A percentile compares a stretch with the other conserved stretches of the same genome.
Evolutionary conservation across 2,329 filamentous ascomycete species (phyloP).

Genomic region (Plenodomus lindquistii): DNA sequence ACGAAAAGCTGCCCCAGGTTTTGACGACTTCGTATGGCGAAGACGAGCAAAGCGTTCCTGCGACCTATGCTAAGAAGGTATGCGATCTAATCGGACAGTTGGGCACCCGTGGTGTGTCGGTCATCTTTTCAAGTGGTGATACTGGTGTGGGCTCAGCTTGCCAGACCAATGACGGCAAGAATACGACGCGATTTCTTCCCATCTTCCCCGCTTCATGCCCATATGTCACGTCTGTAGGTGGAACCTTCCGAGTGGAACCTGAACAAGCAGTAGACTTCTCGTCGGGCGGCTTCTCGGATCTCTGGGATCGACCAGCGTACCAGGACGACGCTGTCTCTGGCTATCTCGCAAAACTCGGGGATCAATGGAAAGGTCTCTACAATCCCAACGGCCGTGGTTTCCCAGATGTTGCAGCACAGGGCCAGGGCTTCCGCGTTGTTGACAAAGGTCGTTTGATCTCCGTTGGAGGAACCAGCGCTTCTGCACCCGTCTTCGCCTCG

Average conservation of each 20-base stretch:
- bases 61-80: slow-evolving; percentile 42
- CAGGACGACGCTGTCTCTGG: slow-evolving; percentile 46
- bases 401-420: slow-evolving; percentile 51
- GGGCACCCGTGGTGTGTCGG: slow-evolving; percentile 46
- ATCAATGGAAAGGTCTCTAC: slow-evolving; percentile 47
- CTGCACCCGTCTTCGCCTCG: slow-evolving; percentile 45
- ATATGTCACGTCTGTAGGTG: slow-evolving; percentile 53
- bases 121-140: slow-evolving; percentile 47
- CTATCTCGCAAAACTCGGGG: slow-evolving; percentile 48
- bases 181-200: slow-evolving; percentile 49
- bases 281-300: slow-evolving; percentile 53
- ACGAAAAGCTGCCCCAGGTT: slow-evolving; percentile 43
- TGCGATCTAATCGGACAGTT: slow-evolving; percentile 47
- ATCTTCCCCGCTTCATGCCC: slow-evolving; percentile 54
- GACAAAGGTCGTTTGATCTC: slow-evolving; percentile 37
- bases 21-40: slow-evolving; percentile 48
- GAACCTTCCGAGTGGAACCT: slow-evolving; percentile 45
- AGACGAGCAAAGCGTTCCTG: slow-evolving; percentile 46
- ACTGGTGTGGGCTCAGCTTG: slow-evolving; percentile 49
- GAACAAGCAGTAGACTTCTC: slow-evolving; percentile 47
- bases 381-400: slow-evolving; percentile 50
- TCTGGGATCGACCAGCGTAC: slow-evolving; percentile 48
- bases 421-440: slow-evolving; percentile 39
- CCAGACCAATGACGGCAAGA: slow-evolving; percentile 51
- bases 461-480: slow-evolving; percentile 46